Conservation (phyloP, 495 filamentous ascomycete genomes). For the Hypoxylon lienhwacheense region DNA sequence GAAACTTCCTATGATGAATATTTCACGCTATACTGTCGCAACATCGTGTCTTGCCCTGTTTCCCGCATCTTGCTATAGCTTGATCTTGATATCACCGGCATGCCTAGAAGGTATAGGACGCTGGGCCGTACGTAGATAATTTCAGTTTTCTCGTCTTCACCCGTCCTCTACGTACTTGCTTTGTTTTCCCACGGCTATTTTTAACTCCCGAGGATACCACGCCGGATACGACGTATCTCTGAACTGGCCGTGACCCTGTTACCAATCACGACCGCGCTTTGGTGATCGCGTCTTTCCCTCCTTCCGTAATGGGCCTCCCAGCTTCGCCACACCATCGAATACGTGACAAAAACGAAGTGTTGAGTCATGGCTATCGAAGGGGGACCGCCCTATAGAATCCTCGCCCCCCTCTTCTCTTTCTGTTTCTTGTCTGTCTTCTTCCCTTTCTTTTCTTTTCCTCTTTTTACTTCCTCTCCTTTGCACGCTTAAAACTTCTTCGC, state of each 20-base stretch:
- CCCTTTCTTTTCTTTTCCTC: slow-evolving; percentile 1
- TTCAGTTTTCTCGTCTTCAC: no score
- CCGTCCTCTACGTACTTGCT: slow-evolving; percentile 1
- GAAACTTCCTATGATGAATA: no score
- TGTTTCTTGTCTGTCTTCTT: background rate
- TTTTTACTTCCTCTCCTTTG: background rate
- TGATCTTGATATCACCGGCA: slow-evolving; percentile 2
- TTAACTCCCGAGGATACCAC: slow-evolving; percentile 22
- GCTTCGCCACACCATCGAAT: slow-evolving; percentile 25
- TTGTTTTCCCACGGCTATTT: slow-evolving; percentile 11
- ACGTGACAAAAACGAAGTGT: slow-evolving; percentile 1
- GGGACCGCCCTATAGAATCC: slow-evolving; percentile 14
- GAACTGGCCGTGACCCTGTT: slow-evolving; percentile 7
- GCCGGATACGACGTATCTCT: slow-evolving; percentile 4
- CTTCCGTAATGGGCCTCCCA: slow-evolving; percentile 29
- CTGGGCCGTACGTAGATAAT: background rate
- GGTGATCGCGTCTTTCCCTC: slow-evolving; percentile 22
- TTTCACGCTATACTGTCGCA: no score
- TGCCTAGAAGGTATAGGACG: background rate
- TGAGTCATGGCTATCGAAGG: slow-evolving; percentile 18
- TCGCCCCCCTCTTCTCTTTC: background rate
- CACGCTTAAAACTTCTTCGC: background rate
- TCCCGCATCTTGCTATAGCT: background rate
- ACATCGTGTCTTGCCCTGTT: no score
- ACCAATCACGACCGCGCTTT: slow-evolving; percentile 18